Evolutionary conservation across 176 grass and related monocot species (phyloP).

Genomic region (Phyllostachys edulis): DNA sequence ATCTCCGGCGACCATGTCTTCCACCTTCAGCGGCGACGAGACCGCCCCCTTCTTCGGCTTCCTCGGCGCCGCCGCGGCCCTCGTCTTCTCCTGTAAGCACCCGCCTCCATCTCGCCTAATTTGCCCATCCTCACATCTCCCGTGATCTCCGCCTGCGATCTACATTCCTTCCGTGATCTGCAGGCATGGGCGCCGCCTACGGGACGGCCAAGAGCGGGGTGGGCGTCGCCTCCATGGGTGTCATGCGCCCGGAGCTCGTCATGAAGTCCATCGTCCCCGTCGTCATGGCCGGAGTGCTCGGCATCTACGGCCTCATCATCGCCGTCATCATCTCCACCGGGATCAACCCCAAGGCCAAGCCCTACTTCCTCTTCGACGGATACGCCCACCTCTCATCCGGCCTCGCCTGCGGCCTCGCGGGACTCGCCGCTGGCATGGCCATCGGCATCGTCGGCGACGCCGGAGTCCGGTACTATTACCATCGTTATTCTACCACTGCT

Average conservation of each 20-base stretch:
- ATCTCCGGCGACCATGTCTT: no score
- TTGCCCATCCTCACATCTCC: no score
- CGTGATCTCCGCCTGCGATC: no score
- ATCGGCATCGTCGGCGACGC: conserved; percentile 98
- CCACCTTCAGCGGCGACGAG: no score
- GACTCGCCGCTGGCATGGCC: conserved; percentile 90
- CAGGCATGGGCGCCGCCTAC: conserved; percentile 97
- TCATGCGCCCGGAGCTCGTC: conserved; percentile 97
- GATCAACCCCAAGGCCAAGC: conserved; percentile 98
- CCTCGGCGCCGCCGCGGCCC: conserved; percentile 92
- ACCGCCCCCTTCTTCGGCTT: conserved; percentile 87
- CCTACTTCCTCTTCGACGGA: conserved; percentile 91
- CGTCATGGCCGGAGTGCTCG: conserved; percentile 98
- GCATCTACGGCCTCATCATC: conserved; percentile 94
- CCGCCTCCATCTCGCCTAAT: no score
- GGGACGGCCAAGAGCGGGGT: conserved; percentile 99
- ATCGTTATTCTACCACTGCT: no score
- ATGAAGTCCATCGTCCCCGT: conserved; percentile 99
- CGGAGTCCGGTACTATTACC: conserved; percentile 66
- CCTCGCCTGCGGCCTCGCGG: conserved; percentile 82
- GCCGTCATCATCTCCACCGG: conserved; percentile 95
- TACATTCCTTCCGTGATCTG: not conserved
- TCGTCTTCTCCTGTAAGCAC: conserved; percentile 40
- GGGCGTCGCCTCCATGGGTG: conserved; percentile 94
- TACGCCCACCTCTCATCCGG: conserved; percentile 92